phyloP scores from a whole-genome alignment of 345 rosid species.

The Tarenaya hassleriana region DNA sequence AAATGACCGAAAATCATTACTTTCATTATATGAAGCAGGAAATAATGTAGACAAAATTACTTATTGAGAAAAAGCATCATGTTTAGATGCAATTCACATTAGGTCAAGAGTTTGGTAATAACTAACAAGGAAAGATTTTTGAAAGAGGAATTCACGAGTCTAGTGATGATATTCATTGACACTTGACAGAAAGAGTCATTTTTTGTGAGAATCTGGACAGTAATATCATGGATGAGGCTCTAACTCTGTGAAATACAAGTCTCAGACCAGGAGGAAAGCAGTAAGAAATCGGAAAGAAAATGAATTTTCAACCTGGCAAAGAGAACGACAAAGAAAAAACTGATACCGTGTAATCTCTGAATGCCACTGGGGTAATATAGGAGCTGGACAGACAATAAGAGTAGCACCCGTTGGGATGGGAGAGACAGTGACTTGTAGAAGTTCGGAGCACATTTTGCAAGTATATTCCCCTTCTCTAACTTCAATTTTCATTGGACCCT shows the following conservation, averaged over 20 bases:
- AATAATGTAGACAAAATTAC: conserved; percentile 13
- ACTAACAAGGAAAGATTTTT: not conserved
- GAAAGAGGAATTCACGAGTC: not conserved
- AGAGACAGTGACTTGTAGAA: conserved; percentile 62
- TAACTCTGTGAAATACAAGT: not conserved
- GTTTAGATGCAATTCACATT: conserved; percentile 10
- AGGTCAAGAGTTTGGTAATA: not conserved
- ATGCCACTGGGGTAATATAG: conserved; percentile 95
- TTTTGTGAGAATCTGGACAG: not conserved
- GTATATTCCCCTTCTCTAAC: conserved; percentile 70
- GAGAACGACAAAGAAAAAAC: conserved; percentile 18
- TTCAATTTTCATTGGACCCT: conserved; percentile 38
- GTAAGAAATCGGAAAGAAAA: not conserved
- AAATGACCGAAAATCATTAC: conserved; percentile 28
- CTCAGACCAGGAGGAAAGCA: not conserved
- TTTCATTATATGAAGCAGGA: conserved; percentile 15
- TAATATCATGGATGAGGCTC: not conserved
- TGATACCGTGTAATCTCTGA: conserved; percentile 76
- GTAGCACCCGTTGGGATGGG: conserved; percentile 87
- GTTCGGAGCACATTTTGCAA: conserved; percentile 74
- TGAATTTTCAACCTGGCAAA: conserved; percentile 3
- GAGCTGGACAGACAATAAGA: conserved; percentile 90
- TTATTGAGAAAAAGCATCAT: conserved; percentile 13
- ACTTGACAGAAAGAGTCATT: not conserved
- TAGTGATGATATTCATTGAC: too few species aligned